phyloP scores from a whole-genome alignment of 305 asterid genomes.

The Striga hermonthica region DNA sequence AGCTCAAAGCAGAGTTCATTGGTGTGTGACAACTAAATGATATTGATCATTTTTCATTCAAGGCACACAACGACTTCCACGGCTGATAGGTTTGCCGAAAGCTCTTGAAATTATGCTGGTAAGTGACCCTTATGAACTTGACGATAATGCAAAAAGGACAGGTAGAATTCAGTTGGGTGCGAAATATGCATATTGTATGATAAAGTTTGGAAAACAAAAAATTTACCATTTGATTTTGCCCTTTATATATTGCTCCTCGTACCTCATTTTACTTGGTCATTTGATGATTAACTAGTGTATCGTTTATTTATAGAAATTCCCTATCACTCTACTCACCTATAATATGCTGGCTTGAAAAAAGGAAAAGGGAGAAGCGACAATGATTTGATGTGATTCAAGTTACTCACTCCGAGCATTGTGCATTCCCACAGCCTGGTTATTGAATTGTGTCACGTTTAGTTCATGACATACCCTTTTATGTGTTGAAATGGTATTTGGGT shows the following conservation, averaged over 20 bases:
- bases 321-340: background rate
- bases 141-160: conserved; percentile 9
- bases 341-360: conserved; percentile 11
- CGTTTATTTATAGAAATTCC: background rate
- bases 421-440: conserved; percentile 9
- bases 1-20: conserved; percentile 21
- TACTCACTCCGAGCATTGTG: conserved; percentile 14
- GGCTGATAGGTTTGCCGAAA: conserved; percentile 84
- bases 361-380: conserved; percentile 13
- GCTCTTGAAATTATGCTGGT: conserved; percentile 91
- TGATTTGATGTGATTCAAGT: conserved; percentile 13
- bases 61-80: conserved; percentile 98
- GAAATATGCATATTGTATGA: conserved; percentile 18
- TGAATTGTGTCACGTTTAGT: background rate
- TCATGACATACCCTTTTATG: background rate
- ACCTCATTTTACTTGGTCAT: background rate
- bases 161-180: conserved; percentile 1
- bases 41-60: conserved; percentile 30
- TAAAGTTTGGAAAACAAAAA: conserved; percentile 7
- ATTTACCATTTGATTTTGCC: conserved; percentile 10
- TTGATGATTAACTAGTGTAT: conserved; percentile 21
- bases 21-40: conserved; percentile 26
- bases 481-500: conserved; percentile 6
- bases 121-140: conserved; percentile 33
- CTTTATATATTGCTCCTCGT: conserved; percentile 7